Evolutionary conservation across 768 basidiomycete genomes (phyloP), one percentile per base, ranked within the genome.

Genomic region (Pleurotus ostreatus): DNA sequence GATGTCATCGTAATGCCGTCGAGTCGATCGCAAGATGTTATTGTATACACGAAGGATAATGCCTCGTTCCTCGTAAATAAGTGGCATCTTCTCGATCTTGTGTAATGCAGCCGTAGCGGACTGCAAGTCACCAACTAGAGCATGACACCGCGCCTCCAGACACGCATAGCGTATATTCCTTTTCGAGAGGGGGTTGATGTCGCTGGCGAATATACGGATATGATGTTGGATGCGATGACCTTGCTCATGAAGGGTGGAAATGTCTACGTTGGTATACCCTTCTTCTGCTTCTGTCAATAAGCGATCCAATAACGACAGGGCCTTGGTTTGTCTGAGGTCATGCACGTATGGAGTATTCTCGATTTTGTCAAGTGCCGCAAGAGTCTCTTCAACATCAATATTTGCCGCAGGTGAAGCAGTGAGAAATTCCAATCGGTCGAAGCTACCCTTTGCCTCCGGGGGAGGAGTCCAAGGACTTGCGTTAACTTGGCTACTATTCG

Each of bases 301-400:
- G 46, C 67, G 71, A 55, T 59, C 51, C 11, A 55, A 58, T 55
- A 66, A 67, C 15, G 55, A 62, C 15, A 70, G 23, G 18, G 59
- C 30, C 9, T 34, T 34, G 9, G 30, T 11, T 11, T 37, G 18
- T 60, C 59, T 56, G 20, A 44, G 23, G n/a, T 59, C 7, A 20
- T 37, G 13, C 63, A 37, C 18, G 57, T 55, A 34, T 49, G 16
- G 6, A 55, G 49, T 8, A 53, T 59, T 47, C 45, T 56, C 57
- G 22, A 65, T 61, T n/a, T 59, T 40, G 53, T 63, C 57, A 61
- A 75, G 81, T 4, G 68, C 64, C 13, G 62, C 51, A 79, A 79
- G 81, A 8, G 75, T 75, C 8, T 67, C 59, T 18, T 76, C 70
- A 37, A 73, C 58, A 55, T 76, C 64, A 47, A 79, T 61, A 13